phyloP scores from a whole-genome alignment of 202 grass and related monocot genomes.

The Eragrostis tef region DNA sequence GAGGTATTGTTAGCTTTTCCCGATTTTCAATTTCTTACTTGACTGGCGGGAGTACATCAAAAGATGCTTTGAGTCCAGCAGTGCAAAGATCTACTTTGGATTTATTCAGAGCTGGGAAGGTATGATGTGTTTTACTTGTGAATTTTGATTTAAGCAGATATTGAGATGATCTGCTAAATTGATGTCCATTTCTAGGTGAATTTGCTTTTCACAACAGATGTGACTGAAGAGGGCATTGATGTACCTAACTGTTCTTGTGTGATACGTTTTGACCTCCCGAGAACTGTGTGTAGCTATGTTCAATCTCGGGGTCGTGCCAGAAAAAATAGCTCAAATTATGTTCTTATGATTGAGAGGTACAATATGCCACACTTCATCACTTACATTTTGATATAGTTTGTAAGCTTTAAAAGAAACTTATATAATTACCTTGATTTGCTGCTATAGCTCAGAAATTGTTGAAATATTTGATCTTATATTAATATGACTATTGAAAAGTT shows the following conservation, averaged over 20 bases:
- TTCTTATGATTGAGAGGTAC: constrained; percentile 95
- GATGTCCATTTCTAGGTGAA: constrained; percentile 66
- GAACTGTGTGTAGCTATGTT: constrained; percentile 86
- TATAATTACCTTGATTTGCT: constrained; percentile 1
- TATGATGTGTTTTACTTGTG: constrained; percentile 39
- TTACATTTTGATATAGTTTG: constrained; percentile 26
- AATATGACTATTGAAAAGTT: neutral
- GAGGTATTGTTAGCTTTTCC: constrained; percentile 72
- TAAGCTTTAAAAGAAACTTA: neutral
- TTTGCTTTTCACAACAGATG: constrained; percentile 91
- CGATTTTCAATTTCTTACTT: constrained; percentile 80
- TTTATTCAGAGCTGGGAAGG: constrained; percentile 80
- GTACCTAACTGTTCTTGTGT: constrained; percentile 92
- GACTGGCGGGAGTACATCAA: constrained; percentile 78
- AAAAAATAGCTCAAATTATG: constrained; percentile 63
- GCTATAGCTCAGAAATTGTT: neutral
- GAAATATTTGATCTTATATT: neutral
- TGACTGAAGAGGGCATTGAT: constrained; percentile 88
- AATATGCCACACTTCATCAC: constrained; percentile 15
- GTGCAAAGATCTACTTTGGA: constrained; percentile 73
- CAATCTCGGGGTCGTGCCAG: constrained; percentile 85
- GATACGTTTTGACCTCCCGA: constrained; percentile 86
- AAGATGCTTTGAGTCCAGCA: constrained; percentile 74
- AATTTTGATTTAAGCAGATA: constrained; percentile 34
- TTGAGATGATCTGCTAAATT: constrained; percentile 32